Evolutionary conservation across 2,329 filamentous ascomycete species (phyloP).

Genomic region (Penicillium glabrum): DNA sequence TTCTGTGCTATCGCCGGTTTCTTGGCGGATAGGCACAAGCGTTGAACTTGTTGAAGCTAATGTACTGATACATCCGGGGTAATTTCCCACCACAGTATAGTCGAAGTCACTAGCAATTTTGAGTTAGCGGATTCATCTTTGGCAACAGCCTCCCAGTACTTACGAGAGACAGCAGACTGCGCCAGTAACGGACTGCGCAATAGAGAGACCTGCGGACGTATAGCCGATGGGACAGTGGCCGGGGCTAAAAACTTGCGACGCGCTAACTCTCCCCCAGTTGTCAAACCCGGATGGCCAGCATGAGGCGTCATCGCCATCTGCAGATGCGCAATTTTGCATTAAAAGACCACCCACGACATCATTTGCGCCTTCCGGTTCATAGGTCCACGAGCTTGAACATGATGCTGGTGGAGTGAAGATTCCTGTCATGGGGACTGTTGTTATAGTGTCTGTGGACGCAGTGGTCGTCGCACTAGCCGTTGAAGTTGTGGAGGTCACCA

Average conservation of each 20-base stretch:
- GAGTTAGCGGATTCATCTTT: neutral
- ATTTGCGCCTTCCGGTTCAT: neutral
- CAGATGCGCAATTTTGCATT: neutral
- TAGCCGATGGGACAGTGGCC: neutral
- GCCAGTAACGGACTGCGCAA: neutral
- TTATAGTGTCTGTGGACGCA: neutral
- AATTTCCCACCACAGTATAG: neutral
- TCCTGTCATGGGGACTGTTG: neutral
- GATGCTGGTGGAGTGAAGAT: neutral
- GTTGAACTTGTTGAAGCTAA: neutral
- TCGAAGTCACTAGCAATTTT: neutral
- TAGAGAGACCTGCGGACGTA: neutral
- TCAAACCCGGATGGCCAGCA: neutral
- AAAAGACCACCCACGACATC: neutral
- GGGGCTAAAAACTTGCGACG: neutral
- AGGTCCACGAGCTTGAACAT: neutral
- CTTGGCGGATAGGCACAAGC: neutral
- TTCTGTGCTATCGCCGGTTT: neutral
- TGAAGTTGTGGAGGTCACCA: neutral
- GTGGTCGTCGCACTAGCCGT: neutral
- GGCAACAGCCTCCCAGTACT: neutral
- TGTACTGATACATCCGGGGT: neutral
- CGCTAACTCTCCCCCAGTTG: neutral
- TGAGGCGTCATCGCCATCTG: neutral
- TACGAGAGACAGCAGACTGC: neutral